Percentiles rank a stretch among this genome's conserved stretches.
These are phyloP conservation scores for Tetrahymena malaccensis DNA, from an alignment of 73 alveolate genomes.

Conservation along the genomic window DNA sequence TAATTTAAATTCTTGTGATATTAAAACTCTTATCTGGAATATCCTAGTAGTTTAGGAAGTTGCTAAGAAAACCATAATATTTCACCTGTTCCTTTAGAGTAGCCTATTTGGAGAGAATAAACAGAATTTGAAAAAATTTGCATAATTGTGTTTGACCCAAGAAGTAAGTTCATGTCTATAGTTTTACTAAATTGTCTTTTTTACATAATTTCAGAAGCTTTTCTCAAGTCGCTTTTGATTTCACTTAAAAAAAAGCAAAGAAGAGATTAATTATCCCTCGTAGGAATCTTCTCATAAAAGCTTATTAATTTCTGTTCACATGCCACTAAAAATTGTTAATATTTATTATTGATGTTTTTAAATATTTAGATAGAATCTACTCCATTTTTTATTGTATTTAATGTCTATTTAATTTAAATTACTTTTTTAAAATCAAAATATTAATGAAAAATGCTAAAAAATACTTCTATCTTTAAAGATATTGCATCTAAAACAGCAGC, in stretches of 20 bases:
- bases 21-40: background rate
- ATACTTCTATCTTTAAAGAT: background rate
- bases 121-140: background rate
- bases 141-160: background rate
- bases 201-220: background rate
- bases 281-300: background rate
- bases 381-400: background rate
- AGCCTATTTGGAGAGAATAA: background rate
- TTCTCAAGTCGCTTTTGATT: background rate
- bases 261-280: background rate
- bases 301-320: background rate
- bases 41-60: background rate
- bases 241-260: background rate
- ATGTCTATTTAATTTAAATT: background rate
- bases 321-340: background rate
- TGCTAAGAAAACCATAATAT: background rate
- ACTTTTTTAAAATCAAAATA: background rate
- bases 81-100: background rate
- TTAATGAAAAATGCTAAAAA: background rate
- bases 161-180: background rate
- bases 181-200: background rate
- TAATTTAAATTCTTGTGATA: background rate
- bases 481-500: background rate
- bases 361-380: background rate
- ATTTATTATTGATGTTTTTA: background rate